These are phyloP conservation scores for Abrus precatorius DNA, from an alignment of 306 rosid species.

Conservation along the genomic window DNA sequence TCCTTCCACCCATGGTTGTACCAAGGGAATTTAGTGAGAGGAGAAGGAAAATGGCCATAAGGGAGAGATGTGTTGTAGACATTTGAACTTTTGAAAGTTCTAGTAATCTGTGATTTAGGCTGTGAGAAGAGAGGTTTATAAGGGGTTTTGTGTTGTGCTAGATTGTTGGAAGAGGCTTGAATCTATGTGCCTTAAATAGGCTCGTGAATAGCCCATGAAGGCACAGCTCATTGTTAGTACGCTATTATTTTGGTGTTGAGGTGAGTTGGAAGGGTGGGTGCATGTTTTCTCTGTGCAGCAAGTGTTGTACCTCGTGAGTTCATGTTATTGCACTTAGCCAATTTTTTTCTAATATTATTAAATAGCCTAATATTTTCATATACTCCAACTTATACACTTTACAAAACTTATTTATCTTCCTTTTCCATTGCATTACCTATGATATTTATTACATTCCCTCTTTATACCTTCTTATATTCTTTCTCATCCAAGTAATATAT, in stretches of 20 bases:
- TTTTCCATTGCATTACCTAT: neutral
- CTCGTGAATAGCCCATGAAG: slow-evolving; percentile 66
- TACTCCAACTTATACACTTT: neutral
- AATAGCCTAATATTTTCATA: too few relatives aligned
- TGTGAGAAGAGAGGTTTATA: neutral
- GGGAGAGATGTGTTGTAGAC: slow-evolving; percentile 51
- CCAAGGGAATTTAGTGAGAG: slow-evolving; percentile 52
- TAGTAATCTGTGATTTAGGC: slow-evolving; percentile 7
- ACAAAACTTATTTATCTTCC: neutral
- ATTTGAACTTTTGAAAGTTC: slow-evolving; percentile 27
- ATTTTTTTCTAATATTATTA: too few relatives aligned
- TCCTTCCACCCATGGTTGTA: slow-evolving; percentile 61
- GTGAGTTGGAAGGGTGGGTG: slow-evolving; percentile 68
- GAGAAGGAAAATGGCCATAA: slow-evolving; percentile 48
- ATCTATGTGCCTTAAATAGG: slow-evolving; percentile 64
- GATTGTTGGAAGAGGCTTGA: slow-evolving; percentile 36
- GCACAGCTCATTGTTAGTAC: slow-evolving; percentile 48
- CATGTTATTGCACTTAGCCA: slow-evolving; percentile 51
- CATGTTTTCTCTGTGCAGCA: slow-evolving; percentile 46
- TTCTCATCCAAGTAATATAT: neutral
- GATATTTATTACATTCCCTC: neutral
- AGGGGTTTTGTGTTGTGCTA: slow-evolving; percentile 39
- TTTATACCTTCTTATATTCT: neutral
- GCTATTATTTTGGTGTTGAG: slow-evolving; percentile 42
- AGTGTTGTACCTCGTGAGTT: slow-evolving; percentile 75